These are phyloP conservation scores for Synchytrium microbalum DNA, from an alignment of 371 early-diverging fungal genomes.

Conservation along the genomic window DNA sequence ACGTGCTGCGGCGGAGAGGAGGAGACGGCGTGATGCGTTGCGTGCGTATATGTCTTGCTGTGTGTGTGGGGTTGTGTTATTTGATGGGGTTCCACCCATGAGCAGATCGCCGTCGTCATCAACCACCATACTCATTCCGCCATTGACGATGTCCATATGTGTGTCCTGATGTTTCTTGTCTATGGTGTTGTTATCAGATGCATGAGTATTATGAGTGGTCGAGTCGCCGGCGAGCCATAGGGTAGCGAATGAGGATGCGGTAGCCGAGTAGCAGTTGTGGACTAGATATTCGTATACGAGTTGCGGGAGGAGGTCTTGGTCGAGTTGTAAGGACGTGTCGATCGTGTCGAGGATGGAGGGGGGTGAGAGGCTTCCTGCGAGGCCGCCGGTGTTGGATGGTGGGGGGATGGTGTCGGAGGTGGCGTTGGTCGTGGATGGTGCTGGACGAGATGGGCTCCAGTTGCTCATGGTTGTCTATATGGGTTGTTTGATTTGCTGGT, in stretches of 20 bases:
- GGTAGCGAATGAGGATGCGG: constrained; percentile 22
- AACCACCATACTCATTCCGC: not conserved
- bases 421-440: not conserved
- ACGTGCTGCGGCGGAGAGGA: not conserved
- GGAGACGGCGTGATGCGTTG: not conserved
- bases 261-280: constrained; percentile 33
- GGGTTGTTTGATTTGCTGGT: too few relatives aligned
- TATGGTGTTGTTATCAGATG: not conserved
- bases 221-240: constrained; percentile 7
- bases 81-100: not conserved
- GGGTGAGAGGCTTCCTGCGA: not conserved
- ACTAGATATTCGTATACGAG: constrained; percentile 38
- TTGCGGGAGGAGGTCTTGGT: constrained; percentile 14
- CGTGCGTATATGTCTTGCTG: too few relatives aligned
- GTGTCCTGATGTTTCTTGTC: not conserved
- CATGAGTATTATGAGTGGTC: not conserved
- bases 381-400: not conserved
- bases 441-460: not conserved
- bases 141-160: not conserved
- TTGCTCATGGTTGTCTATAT: not conserved
- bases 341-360: not conserved
- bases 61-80: not conserved
- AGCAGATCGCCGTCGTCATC: constrained; percentile 8
- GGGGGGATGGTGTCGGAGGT: not conserved
- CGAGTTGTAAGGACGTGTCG: not conserved